A percentile compares a stretch with the other conserved stretches of the same genome.
Evolutionary conservation across 805 yeast species (phyloP).

Genomic region (Kodamaea neixiangensis): DNA sequence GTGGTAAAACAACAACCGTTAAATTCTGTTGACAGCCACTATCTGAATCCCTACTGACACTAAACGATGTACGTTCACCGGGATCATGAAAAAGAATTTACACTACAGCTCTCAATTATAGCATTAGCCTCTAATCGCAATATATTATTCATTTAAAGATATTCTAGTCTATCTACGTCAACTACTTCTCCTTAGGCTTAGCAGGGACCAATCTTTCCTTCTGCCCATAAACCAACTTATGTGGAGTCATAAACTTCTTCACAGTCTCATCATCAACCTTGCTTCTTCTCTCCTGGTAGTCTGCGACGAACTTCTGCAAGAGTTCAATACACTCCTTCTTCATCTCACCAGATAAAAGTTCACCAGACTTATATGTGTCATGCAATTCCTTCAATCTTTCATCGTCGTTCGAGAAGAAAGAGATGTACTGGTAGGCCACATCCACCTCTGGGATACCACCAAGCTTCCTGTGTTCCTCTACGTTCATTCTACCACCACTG

Average conservation of each 20-base stretch:
- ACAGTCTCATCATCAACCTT: constrained; percentile 62
- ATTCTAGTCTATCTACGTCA: not conserved
- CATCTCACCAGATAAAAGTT: constrained; percentile 88
- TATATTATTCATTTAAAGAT: not conserved
- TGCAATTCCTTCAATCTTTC: constrained; percentile 64
- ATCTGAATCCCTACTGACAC: too few species aligned
- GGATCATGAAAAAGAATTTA: not conserved
- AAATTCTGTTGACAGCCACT: too few species aligned
- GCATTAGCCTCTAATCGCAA: not conserved
- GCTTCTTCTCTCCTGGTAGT: constrained; percentile 78
- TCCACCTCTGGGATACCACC: constrained; percentile 97
- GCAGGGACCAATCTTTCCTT: constrained; percentile 73
- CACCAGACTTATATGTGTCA: constrained; percentile 73
- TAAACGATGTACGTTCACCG: too few species aligned
- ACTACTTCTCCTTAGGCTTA: constrained; percentile 50
- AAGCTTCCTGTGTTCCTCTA: constrained; percentile 84
- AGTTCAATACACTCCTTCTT: constrained; percentile 82
- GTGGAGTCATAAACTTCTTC: constrained; percentile 78
- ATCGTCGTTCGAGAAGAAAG: constrained; percentile 90
- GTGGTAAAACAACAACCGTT: too few species aligned
- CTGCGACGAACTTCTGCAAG: constrained; percentile 75
- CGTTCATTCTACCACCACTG: constrained; percentile 85
- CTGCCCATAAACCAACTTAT: constrained; percentile 73
- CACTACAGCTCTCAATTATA: not conserved
- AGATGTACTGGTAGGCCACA: constrained; percentile 89